Percentiles rank a stretch among this genome's conserved stretches.
phyloP scores from a whole-genome alignment of 805 yeast species.

The Yarrowia sp. region DNA sequence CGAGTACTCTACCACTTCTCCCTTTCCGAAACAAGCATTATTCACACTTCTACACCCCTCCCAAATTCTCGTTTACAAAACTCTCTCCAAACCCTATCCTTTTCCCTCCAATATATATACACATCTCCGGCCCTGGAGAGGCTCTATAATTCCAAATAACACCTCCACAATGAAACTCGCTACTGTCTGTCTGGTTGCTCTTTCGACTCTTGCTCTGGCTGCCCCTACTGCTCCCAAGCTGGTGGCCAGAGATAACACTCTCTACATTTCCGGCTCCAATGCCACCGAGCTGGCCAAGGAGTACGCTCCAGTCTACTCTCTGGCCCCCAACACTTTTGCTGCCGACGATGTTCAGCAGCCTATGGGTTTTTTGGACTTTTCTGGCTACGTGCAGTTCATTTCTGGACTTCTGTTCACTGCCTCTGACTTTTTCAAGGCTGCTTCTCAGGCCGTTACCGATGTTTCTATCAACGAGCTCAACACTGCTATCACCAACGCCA shows the following conservation, averaged over 20 bases:
- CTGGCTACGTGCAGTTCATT: conserved; percentile 9
- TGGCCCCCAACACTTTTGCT: not conserved
- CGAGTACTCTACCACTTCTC: not conserved
- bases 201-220: not conserved
- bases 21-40: not conserved
- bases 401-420: conserved; percentile 1
- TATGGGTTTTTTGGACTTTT: conserved; percentile 19
- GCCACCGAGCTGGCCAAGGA: conserved; percentile 11
- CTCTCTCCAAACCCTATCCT: not conserved
- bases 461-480: conserved; percentile 12
- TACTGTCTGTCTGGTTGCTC: not conserved
- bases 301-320: not conserved
- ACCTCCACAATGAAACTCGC: not conserved
- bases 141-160: not conserved
- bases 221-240: not conserved
- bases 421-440: not conserved
- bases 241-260: not conserved
- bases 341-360: conserved; percentile 7
- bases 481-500: conserved; percentile 13
- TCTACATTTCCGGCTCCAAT: not conserved
- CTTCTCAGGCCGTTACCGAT: not conserved
- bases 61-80: not conserved
- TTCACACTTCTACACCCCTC: not conserved
- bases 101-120: not conserved
- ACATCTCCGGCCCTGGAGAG: too few relatives aligned